Conservation (phyloP, 306 rosid genomes). For the Delonix regia region DNA sequence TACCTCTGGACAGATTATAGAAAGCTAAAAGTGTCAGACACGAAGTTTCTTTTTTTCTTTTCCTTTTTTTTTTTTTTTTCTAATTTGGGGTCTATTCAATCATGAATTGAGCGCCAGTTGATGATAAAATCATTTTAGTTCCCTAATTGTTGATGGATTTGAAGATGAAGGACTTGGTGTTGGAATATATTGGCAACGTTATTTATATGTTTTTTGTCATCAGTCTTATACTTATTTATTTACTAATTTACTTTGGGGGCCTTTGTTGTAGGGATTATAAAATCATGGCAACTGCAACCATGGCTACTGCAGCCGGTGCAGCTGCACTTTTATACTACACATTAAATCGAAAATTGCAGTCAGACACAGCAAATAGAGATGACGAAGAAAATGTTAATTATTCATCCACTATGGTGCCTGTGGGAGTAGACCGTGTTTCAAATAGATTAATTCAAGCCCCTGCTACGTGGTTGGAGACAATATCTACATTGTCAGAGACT, state of each 20-base stretch:
- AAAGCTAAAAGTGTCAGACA: not conserved
- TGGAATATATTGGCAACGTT: constrained; percentile 6
- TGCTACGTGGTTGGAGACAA: constrained; percentile 89
- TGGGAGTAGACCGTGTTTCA: constrained; percentile 20
- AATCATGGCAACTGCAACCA: constrained; percentile 30
- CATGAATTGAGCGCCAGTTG: not conserved
- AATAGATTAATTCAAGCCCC: constrained; percentile 20
- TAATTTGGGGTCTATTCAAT: not conserved
- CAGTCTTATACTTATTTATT: not conserved
- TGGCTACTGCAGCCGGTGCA: constrained; percentile 33
- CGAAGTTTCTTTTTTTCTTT: not conserved
- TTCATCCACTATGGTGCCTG: constrained; percentile 41
- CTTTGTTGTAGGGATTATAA: not conserved
- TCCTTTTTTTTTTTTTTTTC: not conserved
- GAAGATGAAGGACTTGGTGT: constrained; percentile 26
- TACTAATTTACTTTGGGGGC: not conserved
- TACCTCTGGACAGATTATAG: not conserved
- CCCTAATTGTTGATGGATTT: not conserved
- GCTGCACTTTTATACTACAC: constrained; percentile 43
- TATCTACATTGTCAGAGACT: constrained; percentile 89
- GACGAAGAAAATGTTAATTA: constrained; percentile 50
- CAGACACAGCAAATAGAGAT: constrained; percentile 38
- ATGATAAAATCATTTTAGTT: not conserved
- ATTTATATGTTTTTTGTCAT: constrained; percentile 23
- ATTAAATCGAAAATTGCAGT: constrained; percentile 39